Percentiles rank a stretch among this genome's conserved stretches.
phyloP scores from a whole-genome alignment of 2,329 filamentous ascomycete species.

The Falciphora oryzae region DNA sequence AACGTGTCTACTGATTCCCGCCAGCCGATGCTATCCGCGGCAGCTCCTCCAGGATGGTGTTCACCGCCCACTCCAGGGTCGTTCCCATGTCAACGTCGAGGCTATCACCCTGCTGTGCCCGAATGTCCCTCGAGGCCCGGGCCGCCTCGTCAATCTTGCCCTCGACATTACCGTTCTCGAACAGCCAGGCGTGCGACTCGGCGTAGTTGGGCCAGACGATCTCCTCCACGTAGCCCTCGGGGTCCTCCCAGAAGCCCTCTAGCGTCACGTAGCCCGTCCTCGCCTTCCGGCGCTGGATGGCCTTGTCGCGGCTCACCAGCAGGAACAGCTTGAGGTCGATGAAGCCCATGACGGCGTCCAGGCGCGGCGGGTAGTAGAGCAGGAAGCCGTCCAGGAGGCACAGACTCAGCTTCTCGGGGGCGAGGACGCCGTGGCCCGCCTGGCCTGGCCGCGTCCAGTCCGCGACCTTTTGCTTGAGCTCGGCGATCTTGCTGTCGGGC shows the following conservation, averaged over 20 bases:
- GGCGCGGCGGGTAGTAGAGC: slow-evolving; percentile 54
- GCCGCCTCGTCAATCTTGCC: slow-evolving; percentile 30
- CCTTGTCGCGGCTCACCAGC: slow-evolving; percentile 57
- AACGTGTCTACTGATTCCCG: slow-evolving; percentile 17
- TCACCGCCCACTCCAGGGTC: slow-evolving; percentile 64
- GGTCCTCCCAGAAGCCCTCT: slow-evolving; percentile 93
- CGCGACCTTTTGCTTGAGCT: slow-evolving; percentile 41
- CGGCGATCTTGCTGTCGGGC: slow-evolving; percentile 37
- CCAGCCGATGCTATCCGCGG: slow-evolving; percentile 19
- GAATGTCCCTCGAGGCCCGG: slow-evolving; percentile 37
- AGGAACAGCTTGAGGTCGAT: slow-evolving; percentile 78
- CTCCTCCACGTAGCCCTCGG: slow-evolving; percentile 87
- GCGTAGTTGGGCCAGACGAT: slow-evolving; percentile 97
- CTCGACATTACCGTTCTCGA: slow-evolving; percentile 63
- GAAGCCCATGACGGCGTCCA: slow-evolving; percentile 49
- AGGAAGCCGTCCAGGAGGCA: slow-evolving; percentile 87
- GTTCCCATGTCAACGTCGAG: slow-evolving; percentile 54
- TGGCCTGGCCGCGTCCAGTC: slow-evolving; percentile 39
- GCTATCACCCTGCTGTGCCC: slow-evolving; percentile 40
- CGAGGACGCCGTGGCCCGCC: slow-evolving; percentile 34
- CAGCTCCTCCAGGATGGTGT: slow-evolving; percentile 47
- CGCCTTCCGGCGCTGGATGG: slow-evolving; percentile 60
- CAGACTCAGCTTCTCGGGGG: slow-evolving; percentile 35
- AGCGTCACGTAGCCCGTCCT: slow-evolving; percentile 73
- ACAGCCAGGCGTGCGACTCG: slow-evolving; percentile 73